Percentiles rank a stretch among this genome's conserved stretches.
These are phyloP conservation scores for Hymenoscyphus infarciens DNA, from an alignment of 2,329 filamentous ascomycete genomes.

Conservation along the genomic window DNA sequence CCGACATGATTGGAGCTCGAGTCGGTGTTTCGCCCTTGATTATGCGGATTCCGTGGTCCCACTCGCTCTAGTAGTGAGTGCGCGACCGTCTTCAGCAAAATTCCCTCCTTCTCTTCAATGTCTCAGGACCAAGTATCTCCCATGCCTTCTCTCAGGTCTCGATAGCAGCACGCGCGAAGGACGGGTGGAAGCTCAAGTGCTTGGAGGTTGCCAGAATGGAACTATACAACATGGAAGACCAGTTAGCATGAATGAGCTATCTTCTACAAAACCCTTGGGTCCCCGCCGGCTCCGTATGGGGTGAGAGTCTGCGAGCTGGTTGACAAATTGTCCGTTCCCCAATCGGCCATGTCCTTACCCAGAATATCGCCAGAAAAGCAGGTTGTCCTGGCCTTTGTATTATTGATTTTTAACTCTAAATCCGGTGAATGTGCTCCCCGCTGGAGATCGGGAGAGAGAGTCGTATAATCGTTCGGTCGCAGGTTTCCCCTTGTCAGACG, in stretches of 20 bases:
- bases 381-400: slow-evolving; percentile 2
- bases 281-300: not conserved
- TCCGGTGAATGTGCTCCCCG: not conserved
- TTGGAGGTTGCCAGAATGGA: not conserved
- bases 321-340: not conserved
- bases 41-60: slow-evolving; percentile 19
- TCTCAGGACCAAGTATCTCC: slow-evolving; percentile 29
- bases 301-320: slow-evolving; percentile 5
- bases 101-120: slow-evolving; percentile 28
- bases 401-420: not conserved
- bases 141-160: slow-evolving; percentile 27
- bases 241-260: slow-evolving; percentile 28
- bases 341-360: slow-evolving; percentile 15
- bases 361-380: slow-evolving; percentile 12
- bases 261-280: slow-evolving; percentile 23
- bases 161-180: not conserved
- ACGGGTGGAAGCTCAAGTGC: not conserved
- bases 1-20: slow-evolving; percentile 45
- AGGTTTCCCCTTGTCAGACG: slow-evolving; percentile 15
- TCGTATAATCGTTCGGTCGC: slow-evolving; percentile 26
- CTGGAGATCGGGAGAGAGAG: slow-evolving; percentile 17
- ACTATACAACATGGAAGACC: slow-evolving; percentile 5
- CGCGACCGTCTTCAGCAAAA: slow-evolving; percentile 25
- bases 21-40: slow-evolving; percentile 9
- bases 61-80: slow-evolving; percentile 17